A percentile compares a stretch with the other conserved stretches of the same genome.
phyloP scores from a whole-genome alignment of 1,139 yeast species.

The Pichia terricola region DNA sequence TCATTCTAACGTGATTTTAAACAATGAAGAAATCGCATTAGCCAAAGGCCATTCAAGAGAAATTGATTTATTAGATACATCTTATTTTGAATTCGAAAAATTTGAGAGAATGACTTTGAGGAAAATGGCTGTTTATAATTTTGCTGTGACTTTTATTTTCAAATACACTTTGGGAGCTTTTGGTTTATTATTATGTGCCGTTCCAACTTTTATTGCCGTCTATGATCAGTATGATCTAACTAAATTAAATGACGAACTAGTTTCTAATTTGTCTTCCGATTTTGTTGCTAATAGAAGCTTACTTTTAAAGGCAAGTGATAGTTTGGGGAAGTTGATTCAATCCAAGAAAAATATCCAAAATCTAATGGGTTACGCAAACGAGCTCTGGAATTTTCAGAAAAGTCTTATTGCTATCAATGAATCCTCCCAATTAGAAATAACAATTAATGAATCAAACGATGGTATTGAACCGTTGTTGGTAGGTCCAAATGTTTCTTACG shows the following conservation, averaged over 20 bases:
- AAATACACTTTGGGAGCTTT: conserved; percentile 96
- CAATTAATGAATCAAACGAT: conserved; percentile 10
- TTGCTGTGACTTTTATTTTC: conserved; percentile 74
- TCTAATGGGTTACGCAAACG: conserved; percentile 72
- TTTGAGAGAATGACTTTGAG: conserved; percentile 73
- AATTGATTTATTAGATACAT: conserved; percentile 64
- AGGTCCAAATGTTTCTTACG: conserved; percentile 29
- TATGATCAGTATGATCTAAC: conserved; percentile 36
- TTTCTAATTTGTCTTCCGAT: conserved; percentile 44
- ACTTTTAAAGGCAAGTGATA: conserved; percentile 76
- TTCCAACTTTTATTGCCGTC: conserved; percentile 74
- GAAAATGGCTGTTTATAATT: conserved; percentile 65
- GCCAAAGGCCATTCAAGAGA: conserved; percentile 77
- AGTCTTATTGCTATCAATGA: conserved; percentile 46
- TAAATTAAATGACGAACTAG: conserved; percentile 24
- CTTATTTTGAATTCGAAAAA: conserved; percentile 73
- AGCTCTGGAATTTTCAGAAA: conserved; percentile 64
- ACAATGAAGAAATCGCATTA: conserved; percentile 81
- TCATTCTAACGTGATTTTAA: conserved; percentile 72
- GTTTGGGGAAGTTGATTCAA: conserved; percentile 79
- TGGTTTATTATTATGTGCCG: conserved; percentile 78
- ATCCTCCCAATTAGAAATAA: conserved; percentile 17
- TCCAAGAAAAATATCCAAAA: conserved; percentile 80
- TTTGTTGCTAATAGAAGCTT: conserved; percentile 88
- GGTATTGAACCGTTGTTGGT: conserved; percentile 13